Percentiles rank a stretch among this genome's conserved stretches.
Evolutionary conservation across 2,329 filamentous ascomycete species (phyloP).

Genomic region (Xylariaceae sp.): DNA sequence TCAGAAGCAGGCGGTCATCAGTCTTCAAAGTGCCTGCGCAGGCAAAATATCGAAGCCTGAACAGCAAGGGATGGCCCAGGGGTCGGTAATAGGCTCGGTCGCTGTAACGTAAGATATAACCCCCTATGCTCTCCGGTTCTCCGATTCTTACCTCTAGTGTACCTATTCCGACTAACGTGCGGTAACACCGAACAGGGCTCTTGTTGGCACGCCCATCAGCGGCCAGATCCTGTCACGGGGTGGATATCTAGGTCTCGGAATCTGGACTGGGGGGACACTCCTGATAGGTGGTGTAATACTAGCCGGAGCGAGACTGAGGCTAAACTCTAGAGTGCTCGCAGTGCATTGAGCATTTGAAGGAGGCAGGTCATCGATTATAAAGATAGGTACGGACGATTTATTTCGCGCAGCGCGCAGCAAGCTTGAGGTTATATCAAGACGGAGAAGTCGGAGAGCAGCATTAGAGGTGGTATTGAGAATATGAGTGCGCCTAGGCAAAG

Average conservation of each 20-base stretch:
- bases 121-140: too few relatives aligned
- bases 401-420: background rate
- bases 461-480: too few relatives aligned
- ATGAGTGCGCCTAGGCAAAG: too few relatives aligned
- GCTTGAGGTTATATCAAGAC: too few relatives aligned
- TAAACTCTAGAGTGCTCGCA: constrained; percentile 14
- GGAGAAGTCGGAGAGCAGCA: too few relatives aligned
- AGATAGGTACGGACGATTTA: background rate
- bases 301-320: constrained; percentile 12
- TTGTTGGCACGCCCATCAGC: constrained; percentile 41
- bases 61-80: constrained; percentile 41
- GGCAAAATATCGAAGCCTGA: constrained; percentile 38
- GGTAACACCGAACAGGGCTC: constrained; percentile 28
- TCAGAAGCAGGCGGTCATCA: constrained; percentile 40
- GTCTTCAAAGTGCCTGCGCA: constrained; percentile 44
- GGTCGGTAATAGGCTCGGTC: constrained; percentile 39
- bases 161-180: background rate
- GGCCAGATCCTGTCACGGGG: constrained; percentile 37
- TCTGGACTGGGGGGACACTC: constrained; percentile 36
- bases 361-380: background rate
- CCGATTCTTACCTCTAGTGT: too few relatives aligned
- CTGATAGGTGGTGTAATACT: constrained; percentile 30
- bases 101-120: constrained; percentile 44
- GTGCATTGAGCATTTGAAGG: constrained; percentile 4
- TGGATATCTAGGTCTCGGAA: constrained; percentile 39